Conservation (phyloP, 192 early-diverging fungal species). For the Podila minutissima region DNA sequence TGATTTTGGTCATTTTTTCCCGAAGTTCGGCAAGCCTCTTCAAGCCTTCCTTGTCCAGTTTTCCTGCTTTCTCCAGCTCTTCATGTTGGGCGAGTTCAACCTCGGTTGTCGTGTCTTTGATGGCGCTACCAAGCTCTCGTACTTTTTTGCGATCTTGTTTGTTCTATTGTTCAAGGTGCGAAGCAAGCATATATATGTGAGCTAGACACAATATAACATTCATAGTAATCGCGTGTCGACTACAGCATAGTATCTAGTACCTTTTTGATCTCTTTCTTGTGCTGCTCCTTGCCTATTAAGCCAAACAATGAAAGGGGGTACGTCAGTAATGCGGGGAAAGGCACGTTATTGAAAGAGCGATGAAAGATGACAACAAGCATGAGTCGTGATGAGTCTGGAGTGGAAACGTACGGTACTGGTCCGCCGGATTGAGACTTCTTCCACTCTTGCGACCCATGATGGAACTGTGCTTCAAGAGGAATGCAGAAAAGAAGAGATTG, state of each 20-base stretch:
- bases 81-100: slow-evolving; percentile 34
- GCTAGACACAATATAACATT: neutral
- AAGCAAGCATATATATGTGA: neutral
- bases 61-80: slow-evolving; percentile 32
- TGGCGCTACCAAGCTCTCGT: slow-evolving; percentile 28
- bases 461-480: neutral
- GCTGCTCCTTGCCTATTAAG: slow-evolving; percentile 46
- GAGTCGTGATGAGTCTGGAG: neutral
- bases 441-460: slow-evolving; percentile 48
- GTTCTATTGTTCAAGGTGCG: slow-evolving; percentile 11
- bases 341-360: neutral
- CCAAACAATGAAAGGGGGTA: neutral
- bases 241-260: slow-evolving; percentile 1
- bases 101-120: slow-evolving; percentile 44
- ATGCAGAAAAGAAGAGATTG: neutral
- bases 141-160: slow-evolving; percentile 51
- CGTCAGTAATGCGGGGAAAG: neutral
- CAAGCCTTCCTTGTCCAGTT: slow-evolving; percentile 38
- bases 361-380: neutral
- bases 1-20: slow-evolving; percentile 38
- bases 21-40: slow-evolving; percentile 35
- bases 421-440: slow-evolving; percentile 48
- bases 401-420: slow-evolving; percentile 38
- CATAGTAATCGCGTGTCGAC: neutral
- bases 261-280: slow-evolving; percentile 49